Percentiles rank a stretch among this genome's conserved stretches.
These are phyloP conservation scores for Euphorbia pulcherrima DNA, from an alignment of 345 rosid genomes.

Conservation along the genomic window DNA sequence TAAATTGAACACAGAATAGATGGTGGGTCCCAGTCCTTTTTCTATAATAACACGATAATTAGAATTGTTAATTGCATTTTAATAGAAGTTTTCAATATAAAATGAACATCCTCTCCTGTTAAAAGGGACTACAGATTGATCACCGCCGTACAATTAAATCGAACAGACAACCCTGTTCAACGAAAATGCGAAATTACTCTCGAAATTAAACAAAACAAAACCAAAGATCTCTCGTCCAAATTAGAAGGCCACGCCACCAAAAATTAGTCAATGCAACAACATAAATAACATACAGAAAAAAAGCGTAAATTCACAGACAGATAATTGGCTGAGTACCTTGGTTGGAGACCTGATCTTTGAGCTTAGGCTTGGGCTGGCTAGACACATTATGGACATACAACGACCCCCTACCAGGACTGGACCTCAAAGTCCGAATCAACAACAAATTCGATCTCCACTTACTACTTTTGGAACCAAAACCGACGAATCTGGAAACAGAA, in stretches of 20 bases:
- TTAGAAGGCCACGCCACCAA: background rate
- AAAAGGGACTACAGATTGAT: background rate
- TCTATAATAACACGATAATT: conserved; percentile 11
- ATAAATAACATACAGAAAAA: too few relatives aligned
- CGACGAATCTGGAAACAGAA: conserved; percentile 6
- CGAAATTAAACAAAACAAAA: background rate
- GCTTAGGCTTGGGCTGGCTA: conserved; percentile 16
- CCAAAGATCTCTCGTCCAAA: background rate
- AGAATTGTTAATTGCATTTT: background rate
- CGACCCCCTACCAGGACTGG: conserved; percentile 10
- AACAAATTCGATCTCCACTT: conserved; percentile 20
- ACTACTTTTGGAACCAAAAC: background rate
- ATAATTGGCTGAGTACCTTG: too few relatives aligned
- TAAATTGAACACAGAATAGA: conserved; percentile 5
- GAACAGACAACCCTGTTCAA: background rate
- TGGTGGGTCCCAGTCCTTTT: conserved; percentile 10
- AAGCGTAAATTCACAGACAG: too few relatives aligned
- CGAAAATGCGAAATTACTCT: background rate
- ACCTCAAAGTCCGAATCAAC: conserved; percentile 11
- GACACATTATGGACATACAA: conserved; percentile 23
- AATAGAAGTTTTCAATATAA: background rate
- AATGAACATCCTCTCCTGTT: background rate
- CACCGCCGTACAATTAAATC: background rate
- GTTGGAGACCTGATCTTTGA: background rate
- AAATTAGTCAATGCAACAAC: background rate